These are phyloP conservation scores for Trifolium fragiferum DNA, from an alignment of 306 rosid species.

Conservation along the genomic window DNA sequence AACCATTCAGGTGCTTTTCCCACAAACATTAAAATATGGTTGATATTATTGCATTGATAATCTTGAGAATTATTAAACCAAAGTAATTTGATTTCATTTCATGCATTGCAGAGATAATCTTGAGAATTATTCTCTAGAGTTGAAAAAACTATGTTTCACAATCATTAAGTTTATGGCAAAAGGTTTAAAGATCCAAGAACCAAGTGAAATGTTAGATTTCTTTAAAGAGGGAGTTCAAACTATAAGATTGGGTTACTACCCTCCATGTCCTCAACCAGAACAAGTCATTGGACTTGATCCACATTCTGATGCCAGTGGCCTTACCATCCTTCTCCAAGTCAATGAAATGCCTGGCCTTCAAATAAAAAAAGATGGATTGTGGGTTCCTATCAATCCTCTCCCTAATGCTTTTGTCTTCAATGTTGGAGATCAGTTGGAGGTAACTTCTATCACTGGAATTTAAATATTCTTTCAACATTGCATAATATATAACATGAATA, in stretches of 20 bases:
- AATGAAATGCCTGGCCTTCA: slow-evolving; percentile 5
- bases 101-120: neutral
- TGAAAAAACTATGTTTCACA: neutral
- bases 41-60: no score
- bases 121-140: neutral
- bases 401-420: slow-evolving; percentile 13
- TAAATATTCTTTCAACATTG: no score
- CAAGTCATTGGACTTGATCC: neutral
- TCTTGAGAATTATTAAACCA: no score
- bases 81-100: neutral
- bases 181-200: neutral
- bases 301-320: neutral
- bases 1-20: neutral
- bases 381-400: slow-evolving; percentile 30
- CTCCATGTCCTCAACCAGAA: slow-evolving; percentile 12
- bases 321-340: slow-evolving; percentile 14
- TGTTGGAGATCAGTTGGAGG: slow-evolving; percentile 1
- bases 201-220: neutral
- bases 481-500: no score
- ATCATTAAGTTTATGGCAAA: neutral
- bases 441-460: neutral
- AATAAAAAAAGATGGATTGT: slow-evolving; percentile 38
- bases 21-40: no score
- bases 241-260: neutral
- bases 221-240: neutral